Evolutionary conservation across 176 grass and related monocot species (phyloP).

Genomic region (Saccharum officinarum): DNA sequence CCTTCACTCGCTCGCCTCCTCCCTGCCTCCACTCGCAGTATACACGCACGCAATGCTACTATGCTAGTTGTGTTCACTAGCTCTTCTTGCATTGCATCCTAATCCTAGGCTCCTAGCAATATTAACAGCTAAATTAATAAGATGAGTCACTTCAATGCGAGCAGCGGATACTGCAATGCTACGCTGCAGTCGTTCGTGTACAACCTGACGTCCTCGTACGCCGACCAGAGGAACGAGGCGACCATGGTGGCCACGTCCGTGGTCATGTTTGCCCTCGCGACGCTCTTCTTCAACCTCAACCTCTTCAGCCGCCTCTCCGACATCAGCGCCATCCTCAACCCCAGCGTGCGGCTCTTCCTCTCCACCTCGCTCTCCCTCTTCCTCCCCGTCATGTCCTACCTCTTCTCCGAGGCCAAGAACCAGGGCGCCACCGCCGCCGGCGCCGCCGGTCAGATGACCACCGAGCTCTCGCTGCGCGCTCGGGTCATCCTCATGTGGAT

Average conservation of each 20-base stretch:
- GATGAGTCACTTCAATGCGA: background rate
- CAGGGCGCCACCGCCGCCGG: background rate
- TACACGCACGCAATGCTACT: too few species aligned
- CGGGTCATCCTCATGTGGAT: background rate
- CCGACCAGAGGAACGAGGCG: background rate
- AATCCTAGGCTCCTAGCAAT: too few species aligned
- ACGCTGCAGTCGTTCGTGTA: background rate
- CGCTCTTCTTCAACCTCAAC: background rate
- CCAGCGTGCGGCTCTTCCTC: background rate
- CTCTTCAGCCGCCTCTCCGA: background rate
- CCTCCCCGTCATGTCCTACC: conserved; percentile 5
- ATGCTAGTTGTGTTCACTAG: too few species aligned
- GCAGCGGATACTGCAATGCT: background rate
- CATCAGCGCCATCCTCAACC: background rate
- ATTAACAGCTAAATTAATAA: background rate
- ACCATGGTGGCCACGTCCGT: background rate
- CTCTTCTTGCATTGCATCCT: too few species aligned
- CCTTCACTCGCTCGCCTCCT: too few species aligned
- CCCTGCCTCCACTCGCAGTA: too few species aligned
- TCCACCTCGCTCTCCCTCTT: background rate
- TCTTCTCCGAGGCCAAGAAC: too few species aligned
- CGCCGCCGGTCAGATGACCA: background rate
- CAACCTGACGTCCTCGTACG: background rate
- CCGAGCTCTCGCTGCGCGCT: background rate
- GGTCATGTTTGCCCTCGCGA: background rate